A percentile compares a stretch with the other conserved stretches of the same genome.
Evolutionary conservation across 1,284 basidiomycete species (phyloP).

Genomic region (Fomitopsis pinicola): DNA sequence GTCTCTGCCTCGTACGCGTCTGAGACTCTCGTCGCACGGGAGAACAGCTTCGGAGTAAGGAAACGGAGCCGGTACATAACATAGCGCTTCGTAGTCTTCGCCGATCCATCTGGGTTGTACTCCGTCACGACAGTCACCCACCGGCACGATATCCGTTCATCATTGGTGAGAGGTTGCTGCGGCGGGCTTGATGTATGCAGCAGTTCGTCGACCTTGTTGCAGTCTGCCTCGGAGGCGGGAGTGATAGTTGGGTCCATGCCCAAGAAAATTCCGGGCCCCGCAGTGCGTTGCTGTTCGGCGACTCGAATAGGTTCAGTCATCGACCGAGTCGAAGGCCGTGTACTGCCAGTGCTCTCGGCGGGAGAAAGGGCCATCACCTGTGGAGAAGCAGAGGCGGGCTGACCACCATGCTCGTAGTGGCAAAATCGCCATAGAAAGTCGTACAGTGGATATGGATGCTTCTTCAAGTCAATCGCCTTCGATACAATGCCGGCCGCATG

Average conservation of each 20-base stretch:
- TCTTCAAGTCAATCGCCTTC: too few relatives aligned
- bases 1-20: not conserved
- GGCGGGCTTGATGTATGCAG: not conserved
- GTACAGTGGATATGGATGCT: too few relatives aligned
- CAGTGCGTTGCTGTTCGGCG: not conserved
- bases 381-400: too few relatives aligned
- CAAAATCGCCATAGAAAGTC: not conserved
- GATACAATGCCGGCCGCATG: slow-evolving; percentile 4
- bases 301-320: too few relatives aligned
- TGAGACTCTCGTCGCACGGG: not conserved
- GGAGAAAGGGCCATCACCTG: too few relatives aligned
- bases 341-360: too few relatives aligned
- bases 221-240: not conserved
- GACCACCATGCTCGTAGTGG: not conserved
- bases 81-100: not conserved
- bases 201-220: not conserved
- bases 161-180: not conserved
- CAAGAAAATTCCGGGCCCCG: not conserved
- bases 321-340: too few relatives aligned
- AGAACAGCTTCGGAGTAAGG: not conserved
- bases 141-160: not conserved
- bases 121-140: not conserved
- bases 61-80: not conserved
- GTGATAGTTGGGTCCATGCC: not conserved
- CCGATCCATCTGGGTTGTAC: not conserved